phyloP scores from a whole-genome alignment of 192 early-diverging fungal genomes.

The Coemansia guatemalensis region DNA sequence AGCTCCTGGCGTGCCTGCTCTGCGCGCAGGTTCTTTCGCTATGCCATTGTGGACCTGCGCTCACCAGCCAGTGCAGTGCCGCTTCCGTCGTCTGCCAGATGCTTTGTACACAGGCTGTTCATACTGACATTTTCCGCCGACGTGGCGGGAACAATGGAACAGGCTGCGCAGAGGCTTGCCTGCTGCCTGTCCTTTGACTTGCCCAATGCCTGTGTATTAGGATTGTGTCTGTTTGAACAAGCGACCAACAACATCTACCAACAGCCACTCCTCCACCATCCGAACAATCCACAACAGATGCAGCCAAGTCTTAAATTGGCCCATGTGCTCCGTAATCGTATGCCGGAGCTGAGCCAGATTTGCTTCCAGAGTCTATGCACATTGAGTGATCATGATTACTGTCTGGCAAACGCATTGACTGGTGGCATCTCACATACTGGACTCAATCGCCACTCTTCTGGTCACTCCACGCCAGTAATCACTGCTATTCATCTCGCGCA shows the following conservation, averaged over 20 bases:
- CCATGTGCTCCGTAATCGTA: not conserved
- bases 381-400: conserved; percentile 1
- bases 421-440: not conserved
- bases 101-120: conserved; percentile 15
- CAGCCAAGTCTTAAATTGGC: not conserved
- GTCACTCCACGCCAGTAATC: not conserved
- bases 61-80: not conserved
- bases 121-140: conserved; percentile 1
- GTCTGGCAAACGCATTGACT: conserved; percentile 3
- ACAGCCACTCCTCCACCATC: not conserved
- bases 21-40: conserved; percentile 27
- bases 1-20: conserved; percentile 20
- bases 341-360: conserved; percentile 8
- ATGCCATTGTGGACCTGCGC: conserved; percentile 11
- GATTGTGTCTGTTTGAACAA: conserved; percentile 13
- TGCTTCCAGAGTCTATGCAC: conserved; percentile 26
- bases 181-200: conserved; percentile 6
- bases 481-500: conserved; percentile 15
- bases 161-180: not conserved
- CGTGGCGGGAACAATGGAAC: not conserved
- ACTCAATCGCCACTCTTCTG: not conserved
- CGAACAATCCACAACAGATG: not conserved
- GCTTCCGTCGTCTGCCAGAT: conserved; percentile 4
- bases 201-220: conserved; percentile 12
- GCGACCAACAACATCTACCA: not conserved